phyloP scores from a whole-genome alignment of 1,284 basidiomycete genomes.

The Ceratobasidium sp. region DNA sequence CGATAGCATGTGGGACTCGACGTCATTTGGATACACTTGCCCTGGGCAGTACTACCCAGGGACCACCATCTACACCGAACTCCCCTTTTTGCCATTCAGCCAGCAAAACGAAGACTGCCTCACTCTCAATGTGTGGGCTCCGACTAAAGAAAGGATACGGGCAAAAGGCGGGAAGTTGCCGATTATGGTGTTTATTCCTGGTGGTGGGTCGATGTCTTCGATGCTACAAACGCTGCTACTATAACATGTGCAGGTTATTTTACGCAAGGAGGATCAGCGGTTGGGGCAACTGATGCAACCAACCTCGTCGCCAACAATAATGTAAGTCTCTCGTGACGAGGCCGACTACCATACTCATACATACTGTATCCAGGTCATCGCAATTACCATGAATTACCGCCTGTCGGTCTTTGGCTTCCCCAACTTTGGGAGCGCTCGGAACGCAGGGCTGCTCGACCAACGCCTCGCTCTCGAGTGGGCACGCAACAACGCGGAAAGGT shows the following conservation, averaged over 20 bases:
- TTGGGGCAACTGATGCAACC: constrained; percentile 13
- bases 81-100: constrained; percentile 14
- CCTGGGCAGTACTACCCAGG: constrained; percentile 6
- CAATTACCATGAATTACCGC: background rate
- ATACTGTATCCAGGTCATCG: background rate
- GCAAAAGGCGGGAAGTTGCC: constrained; percentile 15
- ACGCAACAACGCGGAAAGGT: constrained; percentile 57
- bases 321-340: background rate
- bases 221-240: background rate
- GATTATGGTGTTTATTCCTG: constrained; percentile 17
- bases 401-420: constrained; percentile 10
- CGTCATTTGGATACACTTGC: constrained; percentile 10
- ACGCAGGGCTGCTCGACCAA: constrained; percentile 62
- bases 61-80: constrained; percentile 3
- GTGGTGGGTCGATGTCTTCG: background rate
- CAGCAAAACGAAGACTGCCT: constrained; percentile 13
- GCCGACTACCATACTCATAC: background rate
- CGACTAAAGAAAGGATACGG: constrained; percentile 2
- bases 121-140: background rate
- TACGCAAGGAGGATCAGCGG: constrained; percentile 15
- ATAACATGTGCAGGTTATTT: background rate
- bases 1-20: background rate
- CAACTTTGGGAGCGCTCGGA: constrained; percentile 13
- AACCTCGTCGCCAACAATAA: constrained; percentile 5
- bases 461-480: constrained; percentile 59